These are phyloP conservation scores for Chlorella sp. DNA, from an alignment of 139 green algal species.

Conservation along the genomic window DNA sequence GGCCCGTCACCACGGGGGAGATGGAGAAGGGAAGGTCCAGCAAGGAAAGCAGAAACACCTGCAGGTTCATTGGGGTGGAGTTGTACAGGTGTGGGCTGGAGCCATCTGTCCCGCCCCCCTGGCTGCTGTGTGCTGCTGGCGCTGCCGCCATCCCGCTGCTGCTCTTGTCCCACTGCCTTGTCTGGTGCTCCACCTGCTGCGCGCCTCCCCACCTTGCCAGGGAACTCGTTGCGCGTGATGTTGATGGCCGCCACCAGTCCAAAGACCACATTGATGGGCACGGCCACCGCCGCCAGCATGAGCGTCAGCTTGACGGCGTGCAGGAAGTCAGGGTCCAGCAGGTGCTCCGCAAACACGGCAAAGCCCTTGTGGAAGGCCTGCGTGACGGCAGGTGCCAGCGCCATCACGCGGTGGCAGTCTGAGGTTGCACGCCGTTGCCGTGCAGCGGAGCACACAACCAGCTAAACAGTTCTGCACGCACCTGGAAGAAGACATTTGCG, in stretches of 20 bases:
- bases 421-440: too few relatives aligned
- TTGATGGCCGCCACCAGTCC: slow-evolving; percentile 63
- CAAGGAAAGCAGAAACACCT: slow-evolving; percentile 63
- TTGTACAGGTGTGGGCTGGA: not conserved
- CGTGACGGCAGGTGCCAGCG: not conserved
- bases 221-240: slow-evolving; percentile 75
- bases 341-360: slow-evolving; percentile 62
- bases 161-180: too few relatives aligned
- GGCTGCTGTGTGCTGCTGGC: too few relatives aligned
- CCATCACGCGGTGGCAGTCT: too few relatives aligned
- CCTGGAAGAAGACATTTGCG: slow-evolving; percentile 75
- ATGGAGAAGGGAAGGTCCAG: slow-evolving; percentile 89
- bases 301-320: slow-evolving; percentile 48
- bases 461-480: too few relatives aligned
- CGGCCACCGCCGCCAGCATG: slow-evolving; percentile 56
- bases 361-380: slow-evolving; percentile 73
- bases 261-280: slow-evolving; percentile 82
- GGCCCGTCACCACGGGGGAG: slow-evolving; percentile 77
- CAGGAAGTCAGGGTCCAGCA: slow-evolving; percentile 75
- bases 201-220: slow-evolving; percentile 49
- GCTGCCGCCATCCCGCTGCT: too few relatives aligned
- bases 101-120: too few relatives aligned
- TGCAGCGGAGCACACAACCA: too few relatives aligned
- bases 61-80: not conserved
- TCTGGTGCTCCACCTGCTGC: not conserved